Percentiles rank a stretch among this genome's conserved stretches.
These are phyloP conservation scores for Grosmannia clavigera DNA, from an alignment of 2,329 filamentous ascomycete genomes.

Conservation along the genomic window DNA sequence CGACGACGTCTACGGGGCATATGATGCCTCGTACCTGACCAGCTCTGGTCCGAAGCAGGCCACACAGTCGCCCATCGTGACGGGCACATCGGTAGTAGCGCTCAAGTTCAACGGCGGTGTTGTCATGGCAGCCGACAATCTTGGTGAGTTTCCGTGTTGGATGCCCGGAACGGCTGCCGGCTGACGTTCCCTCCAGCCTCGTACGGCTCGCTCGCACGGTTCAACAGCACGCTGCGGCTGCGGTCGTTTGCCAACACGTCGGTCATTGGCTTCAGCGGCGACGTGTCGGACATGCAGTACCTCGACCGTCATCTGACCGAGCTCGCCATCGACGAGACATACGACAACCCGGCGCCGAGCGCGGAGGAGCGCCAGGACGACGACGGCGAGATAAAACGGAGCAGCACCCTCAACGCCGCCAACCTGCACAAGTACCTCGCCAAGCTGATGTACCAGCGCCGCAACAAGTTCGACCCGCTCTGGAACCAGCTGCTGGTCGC, in stretches of 20 bases:
- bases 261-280: slow-evolving; percentile 87
- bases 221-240: slow-evolving; percentile 92
- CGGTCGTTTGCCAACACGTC: slow-evolving; percentile 74
- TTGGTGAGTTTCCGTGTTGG: slow-evolving; percentile 46
- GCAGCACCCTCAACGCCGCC: slow-evolving; percentile 62
- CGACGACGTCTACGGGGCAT: slow-evolving; percentile 92
- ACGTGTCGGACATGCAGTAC: slow-evolving; percentile 99
- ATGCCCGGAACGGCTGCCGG: no score
- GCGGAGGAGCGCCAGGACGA: slow-evolving; percentile 14
- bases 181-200: slow-evolving; percentile 53
- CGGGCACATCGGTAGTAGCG: slow-evolving; percentile 87
- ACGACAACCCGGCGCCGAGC: slow-evolving; percentile 36
- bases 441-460: slow-evolving; percentile 91
- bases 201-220: slow-evolving; percentile 92
- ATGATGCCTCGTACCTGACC: slow-evolving; percentile 78
- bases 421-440: slow-evolving; percentile 95
- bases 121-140: slow-evolving; percentile 91
- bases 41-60: slow-evolving; percentile 61
- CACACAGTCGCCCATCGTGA: slow-evolving; percentile 87
- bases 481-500: slow-evolving; percentile 95
- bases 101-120: slow-evolving; percentile 96
- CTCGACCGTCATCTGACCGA: slow-evolving; percentile 82
- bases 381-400: slow-evolving; percentile 44
- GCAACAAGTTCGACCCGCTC: slow-evolving; percentile 89
- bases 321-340: slow-evolving; percentile 81